phyloP scores from a whole-genome alignment of 2,329 filamentous ascomycete genomes.

The Fusarium compactum region DNA sequence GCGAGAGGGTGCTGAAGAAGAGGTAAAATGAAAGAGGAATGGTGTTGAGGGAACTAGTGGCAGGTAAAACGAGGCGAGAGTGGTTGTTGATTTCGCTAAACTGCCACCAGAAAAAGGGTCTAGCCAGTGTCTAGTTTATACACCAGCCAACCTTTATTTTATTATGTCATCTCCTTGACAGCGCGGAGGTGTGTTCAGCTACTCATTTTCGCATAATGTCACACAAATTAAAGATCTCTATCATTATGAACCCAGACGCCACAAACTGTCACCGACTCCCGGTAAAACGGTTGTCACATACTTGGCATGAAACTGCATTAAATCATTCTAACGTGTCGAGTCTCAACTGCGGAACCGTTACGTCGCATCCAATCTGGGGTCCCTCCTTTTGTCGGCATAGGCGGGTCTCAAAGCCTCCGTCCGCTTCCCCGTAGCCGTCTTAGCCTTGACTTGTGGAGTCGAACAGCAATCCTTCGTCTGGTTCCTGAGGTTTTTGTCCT shows the following conservation, averaged over 20 bases:
- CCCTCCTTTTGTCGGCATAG: background rate
- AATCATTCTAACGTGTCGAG: background rate
- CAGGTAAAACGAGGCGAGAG: background rate
- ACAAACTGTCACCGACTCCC: background rate
- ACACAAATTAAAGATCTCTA: no score
- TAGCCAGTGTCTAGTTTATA: background rate
- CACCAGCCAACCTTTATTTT: background rate
- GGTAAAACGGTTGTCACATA: background rate
- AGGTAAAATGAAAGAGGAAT: background rate
- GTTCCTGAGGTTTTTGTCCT: background rate
- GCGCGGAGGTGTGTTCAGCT: background rate
- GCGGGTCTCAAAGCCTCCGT: background rate
- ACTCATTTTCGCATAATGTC: background rate
- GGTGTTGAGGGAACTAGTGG: background rate
- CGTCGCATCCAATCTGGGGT: constrained; percentile 16
- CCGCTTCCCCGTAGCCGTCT: background rate
- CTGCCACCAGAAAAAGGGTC: no score
- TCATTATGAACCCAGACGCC: background rate
- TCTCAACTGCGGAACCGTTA: background rate
- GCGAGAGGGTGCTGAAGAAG: background rate
- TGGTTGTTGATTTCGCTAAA: background rate
- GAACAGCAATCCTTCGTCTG: background rate
- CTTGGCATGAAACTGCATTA: constrained; percentile 1
- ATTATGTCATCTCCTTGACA: background rate
- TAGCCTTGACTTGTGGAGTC: background rate